Percentiles rank a stretch among this genome's conserved stretches.
Evolutionary conservation across 306 rosid genomes (phyloP).

Genomic region (Cercis canadensis): DNA sequence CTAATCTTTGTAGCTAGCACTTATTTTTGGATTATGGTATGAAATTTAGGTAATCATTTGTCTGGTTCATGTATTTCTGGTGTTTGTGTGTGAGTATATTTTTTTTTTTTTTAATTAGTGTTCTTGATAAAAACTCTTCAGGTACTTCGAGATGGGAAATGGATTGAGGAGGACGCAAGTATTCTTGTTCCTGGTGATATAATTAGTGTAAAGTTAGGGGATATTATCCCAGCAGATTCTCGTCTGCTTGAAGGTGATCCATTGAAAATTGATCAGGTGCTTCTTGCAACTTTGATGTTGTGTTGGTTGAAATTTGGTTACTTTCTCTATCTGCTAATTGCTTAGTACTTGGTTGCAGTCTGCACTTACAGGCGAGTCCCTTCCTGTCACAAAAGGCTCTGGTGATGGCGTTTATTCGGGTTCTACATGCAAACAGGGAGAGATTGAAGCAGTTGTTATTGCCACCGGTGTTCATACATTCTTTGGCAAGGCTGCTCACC

Average conservation of each 20-base stretch:
- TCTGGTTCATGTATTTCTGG: slow-evolving; percentile 10
- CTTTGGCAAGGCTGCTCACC: slow-evolving; percentile 91
- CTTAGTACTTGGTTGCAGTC: slow-evolving; percentile 57
- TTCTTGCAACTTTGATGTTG: slow-evolving; percentile 17
- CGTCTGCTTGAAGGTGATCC: slow-evolving; percentile 90
- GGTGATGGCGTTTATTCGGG: slow-evolving; percentile 77
- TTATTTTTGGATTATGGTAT: slow-evolving; percentile 4
- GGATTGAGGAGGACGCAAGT: slow-evolving; percentile 79
- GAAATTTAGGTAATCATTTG: neutral
- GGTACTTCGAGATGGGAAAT: slow-evolving; percentile 84
- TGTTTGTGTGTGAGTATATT: neutral
- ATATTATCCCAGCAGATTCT: slow-evolving; percentile 87
- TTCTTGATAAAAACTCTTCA: slow-evolving; percentile 13
- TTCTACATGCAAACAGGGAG: slow-evolving; percentile 92
- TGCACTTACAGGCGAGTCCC: slow-evolving; percentile 84
- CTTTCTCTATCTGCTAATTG: slow-evolving; percentile 6
- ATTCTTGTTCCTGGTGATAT: slow-evolving; percentile 89
- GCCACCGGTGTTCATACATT: slow-evolving; percentile 91
- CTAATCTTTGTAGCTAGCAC: neutral
- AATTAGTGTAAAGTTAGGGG: slow-evolving; percentile 79
- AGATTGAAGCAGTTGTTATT: slow-evolving; percentile 80
- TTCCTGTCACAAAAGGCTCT: slow-evolving; percentile 75
- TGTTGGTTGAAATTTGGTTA: slow-evolving; percentile 1
- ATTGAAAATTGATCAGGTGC: slow-evolving; percentile 82
- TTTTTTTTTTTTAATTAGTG: slow-evolving; percentile 1